These are phyloP conservation scores for Neospermospora avenae DNA, from an alignment of 2,329 filamentous ascomycete species.

Conservation along the genomic window DNA sequence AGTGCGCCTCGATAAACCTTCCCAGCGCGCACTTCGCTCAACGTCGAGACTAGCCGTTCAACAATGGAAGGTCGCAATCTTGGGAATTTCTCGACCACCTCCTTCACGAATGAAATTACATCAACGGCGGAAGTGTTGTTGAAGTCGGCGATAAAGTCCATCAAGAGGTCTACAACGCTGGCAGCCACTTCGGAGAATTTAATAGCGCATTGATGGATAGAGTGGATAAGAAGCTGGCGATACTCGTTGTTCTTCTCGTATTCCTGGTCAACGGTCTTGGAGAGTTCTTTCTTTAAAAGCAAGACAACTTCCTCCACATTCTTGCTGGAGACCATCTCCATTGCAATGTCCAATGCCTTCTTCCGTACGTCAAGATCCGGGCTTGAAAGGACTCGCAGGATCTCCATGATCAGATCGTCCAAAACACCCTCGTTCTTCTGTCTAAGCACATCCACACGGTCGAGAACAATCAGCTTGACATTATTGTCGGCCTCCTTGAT, in stretches of 20 bases:
- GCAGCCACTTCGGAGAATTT: conserved; percentile 98
- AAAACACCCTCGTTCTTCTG: conserved; percentile 87
- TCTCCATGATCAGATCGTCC: conserved; percentile 95
- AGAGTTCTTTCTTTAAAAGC: conserved; percentile 92
- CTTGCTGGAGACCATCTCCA: conserved; percentile 98
- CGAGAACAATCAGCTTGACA: conserved; percentile 96
- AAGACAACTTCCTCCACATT: conserved; percentile 98
- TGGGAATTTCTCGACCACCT: conserved; percentile 97
- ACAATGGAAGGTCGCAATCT: conserved; percentile 84
- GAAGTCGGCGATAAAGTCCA: conserved; percentile 99
- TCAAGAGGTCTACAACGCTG: conserved; percentile 91
- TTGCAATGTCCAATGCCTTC: conserved; percentile 83
- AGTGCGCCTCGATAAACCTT: conserved; percentile 96
- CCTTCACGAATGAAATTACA: conserved; percentile 97
- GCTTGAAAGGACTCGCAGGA: conserved; percentile 88
- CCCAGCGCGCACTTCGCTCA: conserved; percentile 89
- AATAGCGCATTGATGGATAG: conserved; percentile 97
- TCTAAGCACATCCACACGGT: conserved; percentile 84
- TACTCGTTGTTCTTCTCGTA: conserved; percentile 98
- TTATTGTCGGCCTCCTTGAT: conserved; percentile 99
- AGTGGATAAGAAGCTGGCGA: conserved; percentile 90
- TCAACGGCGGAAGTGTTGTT: conserved; percentile 96
- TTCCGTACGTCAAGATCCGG: conserved; percentile 93
- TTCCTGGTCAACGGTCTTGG: conserved; percentile 96
- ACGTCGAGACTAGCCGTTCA: conserved; percentile 80